Base-by-base conservation (phyloP, 2,329 filamentous ascomycete species). In the Colletotrichum magnum region DNA sequence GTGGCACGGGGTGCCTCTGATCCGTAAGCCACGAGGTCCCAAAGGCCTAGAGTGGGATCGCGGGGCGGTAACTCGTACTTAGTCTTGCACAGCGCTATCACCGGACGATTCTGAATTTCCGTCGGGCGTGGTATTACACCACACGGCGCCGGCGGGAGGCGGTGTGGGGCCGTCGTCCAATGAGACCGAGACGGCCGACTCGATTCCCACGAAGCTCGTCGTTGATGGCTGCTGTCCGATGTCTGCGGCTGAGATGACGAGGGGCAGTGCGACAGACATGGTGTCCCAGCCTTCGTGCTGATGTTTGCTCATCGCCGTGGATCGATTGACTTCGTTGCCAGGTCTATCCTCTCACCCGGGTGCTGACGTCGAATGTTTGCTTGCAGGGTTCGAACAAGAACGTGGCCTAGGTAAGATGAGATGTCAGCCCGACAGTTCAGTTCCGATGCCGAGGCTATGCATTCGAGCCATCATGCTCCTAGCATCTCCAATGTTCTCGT, bases 91-190 rank as follows among this genome's bases (percentile, higher is more conserved):
- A 10, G 32, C 32, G 32, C 32, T 36, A 6, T 47, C 53, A 65
- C n/a, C 54, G 41, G 53, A 52, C 24, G 16, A 28, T 21, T 43
- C 7, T 32, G 15, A 16, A 47, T n/a, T 52, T 43, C 18, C 58
- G 36, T 26, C 43, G 43, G 28, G 36, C 41, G 15, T 24, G 39
- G 43, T 50, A 24, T 24, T 24, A n/a, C 16, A 15, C 15, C 16
- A 36, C 36, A 24, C 62, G 45, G 62, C 45, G 32, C 52, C 62
- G 59, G 53, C 12, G 45, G 26, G 18, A 32, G 43, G 16, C 13
- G 43, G 24, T 56, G 66, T 52, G 66, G 66, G 66, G 62, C 66
- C 62, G 66, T 41, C 9, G 10, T 39, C 51, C 50, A 41, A 41
- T 60, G 43, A 43, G 32, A 50, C 43, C 24, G 58, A 56, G 21